Evolutionary conservation across 306 rosid species (phyloP).

Genomic region (Argentina anserina): DNA sequence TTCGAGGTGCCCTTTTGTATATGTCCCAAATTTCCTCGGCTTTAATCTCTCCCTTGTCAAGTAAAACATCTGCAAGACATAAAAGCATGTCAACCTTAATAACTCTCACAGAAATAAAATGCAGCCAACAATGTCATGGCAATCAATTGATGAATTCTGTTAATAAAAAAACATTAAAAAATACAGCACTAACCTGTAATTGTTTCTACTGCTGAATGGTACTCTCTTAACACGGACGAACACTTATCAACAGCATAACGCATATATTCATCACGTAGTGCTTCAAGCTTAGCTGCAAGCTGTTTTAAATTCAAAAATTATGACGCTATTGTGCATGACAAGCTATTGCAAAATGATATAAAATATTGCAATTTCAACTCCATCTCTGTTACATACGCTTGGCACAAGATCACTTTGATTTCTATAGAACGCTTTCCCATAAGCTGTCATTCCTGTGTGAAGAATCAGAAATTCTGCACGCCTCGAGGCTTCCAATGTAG

Average conservation of each 20-base stretch:
- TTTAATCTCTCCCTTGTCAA: slow-evolving; percentile 68
- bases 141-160: slow-evolving; percentile 11
- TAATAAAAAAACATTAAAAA: slow-evolving; percentile 26
- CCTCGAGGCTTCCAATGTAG: slow-evolving; percentile 81
- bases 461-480: slow-evolving; percentile 78
- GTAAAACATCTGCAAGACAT: slow-evolving; percentile 74
- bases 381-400: slow-evolving; percentile 53
- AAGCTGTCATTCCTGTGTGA: slow-evolving; percentile 97
- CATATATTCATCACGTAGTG: slow-evolving; percentile 90
- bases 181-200: slow-evolving; percentile 68
- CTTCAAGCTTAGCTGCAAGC: slow-evolving; percentile 92
- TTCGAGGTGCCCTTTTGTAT: slow-evolving; percentile 56
- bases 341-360: not conserved
- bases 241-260: slow-evolving; percentile 84
- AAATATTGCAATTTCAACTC: slow-evolving; percentile 21
- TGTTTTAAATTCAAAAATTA: slow-evolving; percentile 34
- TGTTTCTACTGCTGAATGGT: slow-evolving; percentile 80
- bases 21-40: slow-evolving; percentile 86
- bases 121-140: slow-evolving; percentile 9
- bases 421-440: slow-evolving; percentile 91
- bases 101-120: not conserved
- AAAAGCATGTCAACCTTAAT: slow-evolving; percentile 16
- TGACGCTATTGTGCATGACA: not conserved
- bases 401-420: slow-evolving; percentile 80
- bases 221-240: slow-evolving; percentile 62